Base-by-base conservation (phyloP, 2,329 filamentous ascomycete species). In the Colletotrichum plurivorum region DNA sequence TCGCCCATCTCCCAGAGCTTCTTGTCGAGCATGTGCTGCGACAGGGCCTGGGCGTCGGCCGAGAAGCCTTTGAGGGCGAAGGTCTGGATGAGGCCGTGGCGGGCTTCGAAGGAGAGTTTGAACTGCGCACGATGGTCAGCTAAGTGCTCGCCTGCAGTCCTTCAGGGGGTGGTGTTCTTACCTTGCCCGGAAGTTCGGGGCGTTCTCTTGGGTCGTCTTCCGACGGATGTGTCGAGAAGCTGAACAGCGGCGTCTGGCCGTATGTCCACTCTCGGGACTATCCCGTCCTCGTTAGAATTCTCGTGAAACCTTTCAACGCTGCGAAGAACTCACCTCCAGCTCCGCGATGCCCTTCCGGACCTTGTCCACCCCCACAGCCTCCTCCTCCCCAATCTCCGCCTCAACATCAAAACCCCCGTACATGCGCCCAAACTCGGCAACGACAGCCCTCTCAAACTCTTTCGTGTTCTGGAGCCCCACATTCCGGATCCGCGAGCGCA, bases 191-290 rank as follows among this genome's bases (percentile, higher is more conserved):
- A 13, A 88, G 69, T 0, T 78, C 73, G 1, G 89, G 88, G 46
- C 89, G 83, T 68, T 85, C 80, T 64, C 90, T 81, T 64, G 88
- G 82, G 79, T 92, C 84, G 49, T 89, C 83, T 71, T 89, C 83
- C 71, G 85, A 86, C 45, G 91, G 80, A 77, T 87, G 82, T 4
- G 87, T 90, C 4, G 88, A 89, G 73, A 95, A 90, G 8, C 87
- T 89, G 78, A 97, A 98, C 63, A 91, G 91, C 1, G 95, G 95
- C 2, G 95, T 97, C 81, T 97, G 94, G 2, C 88, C 88, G 79
- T 92, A 97, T 67, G 92, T 92, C 94, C 94, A 98, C 12, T 90
- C 88, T 4, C 82, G 79, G 0, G 90, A 91, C 86, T 90, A 72
- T 45, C 74, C 56, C 5, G 5, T 22, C 10, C 31, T 22, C 20